A percentile compares a stretch with the other conserved stretches of the same genome.
Conservation (phyloP, 345 rosid genomes). For the Physaria fendleri region DNA sequence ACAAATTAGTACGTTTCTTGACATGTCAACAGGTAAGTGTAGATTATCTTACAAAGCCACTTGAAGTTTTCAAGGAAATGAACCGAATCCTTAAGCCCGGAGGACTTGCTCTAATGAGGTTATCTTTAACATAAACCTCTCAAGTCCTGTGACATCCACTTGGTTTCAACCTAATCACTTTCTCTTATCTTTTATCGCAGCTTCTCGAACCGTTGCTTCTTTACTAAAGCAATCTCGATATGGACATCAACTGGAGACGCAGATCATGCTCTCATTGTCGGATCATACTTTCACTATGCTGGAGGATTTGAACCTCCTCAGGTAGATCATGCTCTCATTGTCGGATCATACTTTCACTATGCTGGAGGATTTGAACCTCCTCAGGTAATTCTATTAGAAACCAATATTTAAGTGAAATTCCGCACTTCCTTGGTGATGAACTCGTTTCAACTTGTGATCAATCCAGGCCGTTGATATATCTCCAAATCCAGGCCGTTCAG, state of each 20-base stretch:
- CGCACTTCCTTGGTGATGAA: neutral
- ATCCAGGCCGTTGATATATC: slow-evolving; percentile 85
- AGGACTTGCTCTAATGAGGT: slow-evolving; percentile 80
- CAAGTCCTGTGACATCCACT: neutral
- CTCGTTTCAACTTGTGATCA: slow-evolving; percentile 4
- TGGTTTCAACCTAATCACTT: neutral
- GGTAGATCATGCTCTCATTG: slow-evolving; percentile 85
- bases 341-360: slow-evolving; percentile 83
- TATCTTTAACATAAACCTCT: neutral
- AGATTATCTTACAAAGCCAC: slow-evolving; percentile 80
- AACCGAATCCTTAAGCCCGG: slow-evolving; percentile 72
- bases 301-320: slow-evolving; percentile 90
- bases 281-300: slow-evolving; percentile 81
- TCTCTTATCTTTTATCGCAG: slow-evolving; percentile 31
- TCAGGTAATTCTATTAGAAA: slow-evolving; percentile 40
- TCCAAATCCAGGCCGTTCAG: slow-evolving; percentile 80
- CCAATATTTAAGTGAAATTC: neutral
- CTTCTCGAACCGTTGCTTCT: slow-evolving; percentile 85
- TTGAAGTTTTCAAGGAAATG: slow-evolving; percentile 81
- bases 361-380: slow-evolving; percentile 90
- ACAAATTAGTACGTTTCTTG: neutral
- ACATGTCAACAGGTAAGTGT: slow-evolving; percentile 63
- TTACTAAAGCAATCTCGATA: slow-evolving; percentile 86
- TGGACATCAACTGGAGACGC: slow-evolving; percentile 93
- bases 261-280: slow-evolving; percentile 78